Evolutionary conservation across 495 filamentous ascomycete species (phyloP), one percentile per base, ranked within the genome.

Genomic region (Tuber melanosporum): DNA sequence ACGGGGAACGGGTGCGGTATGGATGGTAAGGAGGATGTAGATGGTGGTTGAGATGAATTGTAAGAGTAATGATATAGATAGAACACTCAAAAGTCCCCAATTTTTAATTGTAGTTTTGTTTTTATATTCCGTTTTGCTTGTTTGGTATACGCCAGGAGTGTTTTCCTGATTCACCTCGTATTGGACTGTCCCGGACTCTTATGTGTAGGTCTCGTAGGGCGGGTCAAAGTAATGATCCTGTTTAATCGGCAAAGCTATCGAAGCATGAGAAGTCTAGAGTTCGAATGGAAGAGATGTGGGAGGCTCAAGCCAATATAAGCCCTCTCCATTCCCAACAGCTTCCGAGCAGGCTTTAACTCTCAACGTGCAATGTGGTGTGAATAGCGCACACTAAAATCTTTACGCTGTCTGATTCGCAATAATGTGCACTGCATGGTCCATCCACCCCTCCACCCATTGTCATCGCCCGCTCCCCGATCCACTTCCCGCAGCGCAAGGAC

Each of bases 381-480:
- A 26, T 66, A 66, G 57, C 57, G 57, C 57, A 66, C 52, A 62
- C 52, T 62, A 15, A 66, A 36, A 36, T 0, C 15, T 66, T 36
- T 66, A 36, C 26, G 26, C 12, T 8, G 6, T 66, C 57, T 36
- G 1, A 66, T 17, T 66, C 32, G 57, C 15, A 36, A 19, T 4
- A 66, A 66, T 66, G 57, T 66, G 57, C 57, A 12, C 32, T 66
- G 57, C 57, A 66, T 62, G 52, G n/a, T 26, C 52, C n/a, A 32
- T 32, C 52, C n/a, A 62, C 22, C 22, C 52, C 52, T 62, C n/a
- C 52, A 62, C 52, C 52, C 52, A 62, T 52, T n/a, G 20, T 14
- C 44, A 70, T 32, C 41, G 20, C 19, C 57, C 9, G 19, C 44
- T 26, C 47, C 36, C 41, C 10, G 20, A 19, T 52, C 71, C 20